phyloP scores from a whole-genome alignment of 148 eudicot species.

The Hydrangea macrophylla region DNA sequence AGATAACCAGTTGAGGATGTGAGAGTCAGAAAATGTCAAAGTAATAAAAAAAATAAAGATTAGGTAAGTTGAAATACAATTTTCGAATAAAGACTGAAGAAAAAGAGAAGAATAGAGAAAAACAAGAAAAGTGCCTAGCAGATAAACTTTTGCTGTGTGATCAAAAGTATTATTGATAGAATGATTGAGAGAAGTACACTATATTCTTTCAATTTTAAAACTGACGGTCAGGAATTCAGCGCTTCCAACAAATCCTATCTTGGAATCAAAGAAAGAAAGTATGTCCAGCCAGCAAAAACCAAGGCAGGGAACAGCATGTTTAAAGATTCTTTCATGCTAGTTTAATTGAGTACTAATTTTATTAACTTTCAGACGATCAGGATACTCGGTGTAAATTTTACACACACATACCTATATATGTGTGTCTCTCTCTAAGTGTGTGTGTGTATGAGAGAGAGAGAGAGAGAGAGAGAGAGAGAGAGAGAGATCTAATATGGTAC shows the following conservation, averaged over 20 bases:
- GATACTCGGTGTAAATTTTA: background rate
- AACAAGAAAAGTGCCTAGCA: background rate
- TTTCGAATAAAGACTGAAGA: background rate
- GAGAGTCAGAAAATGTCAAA: background rate
- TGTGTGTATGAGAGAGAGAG: background rate
- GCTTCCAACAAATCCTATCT: background rate
- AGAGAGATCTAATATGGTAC: no score
- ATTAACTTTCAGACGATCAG: no score
- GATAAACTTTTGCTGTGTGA: no score
- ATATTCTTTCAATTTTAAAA: background rate
- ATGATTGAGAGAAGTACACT: background rate
- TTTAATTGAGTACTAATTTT: background rate
- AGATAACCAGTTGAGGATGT: constrained; percentile 2
- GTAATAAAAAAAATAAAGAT: background rate
- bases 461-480: no score
- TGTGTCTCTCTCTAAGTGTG: background rate
- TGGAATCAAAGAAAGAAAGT: background rate
- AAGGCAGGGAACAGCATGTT: background rate
- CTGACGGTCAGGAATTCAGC: no score
- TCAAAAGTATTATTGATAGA: no score
- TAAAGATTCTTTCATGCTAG: background rate
- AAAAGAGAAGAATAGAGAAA: background rate
- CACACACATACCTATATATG: no score
- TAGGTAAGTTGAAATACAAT: background rate
- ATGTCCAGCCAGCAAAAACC: background rate